Base-by-base conservation (phyloP, 257 asterid genomes). In the Galeopsis tetrahit region DNA sequence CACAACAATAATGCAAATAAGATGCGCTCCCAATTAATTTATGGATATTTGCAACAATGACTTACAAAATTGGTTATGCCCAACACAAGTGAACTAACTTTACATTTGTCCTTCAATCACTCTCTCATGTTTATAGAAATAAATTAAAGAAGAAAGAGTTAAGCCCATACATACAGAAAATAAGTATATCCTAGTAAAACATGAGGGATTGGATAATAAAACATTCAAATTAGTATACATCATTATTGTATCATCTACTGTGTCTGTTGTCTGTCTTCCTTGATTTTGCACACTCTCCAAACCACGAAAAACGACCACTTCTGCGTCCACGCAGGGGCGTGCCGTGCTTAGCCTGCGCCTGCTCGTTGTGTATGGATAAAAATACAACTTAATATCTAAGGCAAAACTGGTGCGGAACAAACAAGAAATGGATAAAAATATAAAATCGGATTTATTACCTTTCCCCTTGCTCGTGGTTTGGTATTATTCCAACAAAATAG, bases 401-500 rank as follows among this genome's bases (percentile, higher is more conserved):
- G 55, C 59, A 3, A 63, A 46, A 3, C 4, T 17, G 13, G 38
- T 33, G 14, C 15, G 0, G 46, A 28, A 44, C 21, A 70, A 39
- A 15, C 46, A 70, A 42, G 17, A 10, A 52, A 28, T 35, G 34
- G 39, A 38, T 53, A 10, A 5, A 39, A 5, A 39, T 39, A 36
- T 40, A 55, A 21, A 21, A 76, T 58, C 7, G 28, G 17, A 15
- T 15, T 38, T 63, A 38, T 39, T 72, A 78, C 98, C 87, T 85
- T 86, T 71, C 77, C 80, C 80, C 90, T 82, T 66, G 79, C 77
- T 4, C 48, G 88, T 64, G 85, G 80, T 80, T 75, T 86, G 65
- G 69, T 67, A 80, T 77, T 83, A 62, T 80, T 95, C 99, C 99
- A 95, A 79, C 99, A 95, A 79, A 95, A 85, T 73, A 93, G 63